Base-by-base conservation (phyloP, 768 basidiomycete genomes). In the Termitomyces sp. region DNA sequence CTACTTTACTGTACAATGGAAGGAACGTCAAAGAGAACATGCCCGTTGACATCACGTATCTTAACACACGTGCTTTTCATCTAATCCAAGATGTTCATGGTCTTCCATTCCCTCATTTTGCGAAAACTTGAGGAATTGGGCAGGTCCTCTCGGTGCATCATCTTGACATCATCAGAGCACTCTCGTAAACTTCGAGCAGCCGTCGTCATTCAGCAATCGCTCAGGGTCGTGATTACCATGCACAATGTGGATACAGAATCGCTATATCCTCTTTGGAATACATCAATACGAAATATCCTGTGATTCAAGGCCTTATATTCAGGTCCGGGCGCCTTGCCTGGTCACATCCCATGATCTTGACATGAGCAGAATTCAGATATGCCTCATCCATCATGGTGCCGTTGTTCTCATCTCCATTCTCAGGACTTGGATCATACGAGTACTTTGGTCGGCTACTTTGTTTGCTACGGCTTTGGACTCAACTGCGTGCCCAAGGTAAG, bases 111-210 rank as follows among this genome's bases (percentile, higher is more conserved):
- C 29, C 34, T 59, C 13, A 49, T 61, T 9, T 31, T 57, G 18
- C 48, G 39, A 8, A 63, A 61, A 52, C 29, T 59, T 13, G 49
- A 58, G 24, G 49, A 54, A 26, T 61, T n/a, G 58, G 58, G 55
- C n/a, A 3, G 36, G 9, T 18, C 13, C 55, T 34, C 26, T 36
- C 8, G n/a, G n/a, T n/a, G n/a, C n/a, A n/a, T n/a, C n/a, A n/a
- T n/a, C n/a, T n/a, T n/a, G n/a, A n/a, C n/a, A n/a, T n/a, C n/a
- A 8, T 26, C 34, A 3, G 26, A 37, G 9, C 14, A 24, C 1
- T 50, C 34, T 31, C 54, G 7, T 44, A 42, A 13, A 18, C n/a
- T n/a, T n/a, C 42, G 4, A 10, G 37, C 22, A 12, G 34, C 24
- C n/a, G n/a, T n/a, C n/a, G n/a, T n/a, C n/a, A n/a, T n/a, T 8